A percentile compares a stretch with the other conserved stretches of the same genome.
These are phyloP conservation scores for Nyctanthes arbortristis DNA, from an alignment of 257 asterid species.

Conservation along the genomic window DNA sequence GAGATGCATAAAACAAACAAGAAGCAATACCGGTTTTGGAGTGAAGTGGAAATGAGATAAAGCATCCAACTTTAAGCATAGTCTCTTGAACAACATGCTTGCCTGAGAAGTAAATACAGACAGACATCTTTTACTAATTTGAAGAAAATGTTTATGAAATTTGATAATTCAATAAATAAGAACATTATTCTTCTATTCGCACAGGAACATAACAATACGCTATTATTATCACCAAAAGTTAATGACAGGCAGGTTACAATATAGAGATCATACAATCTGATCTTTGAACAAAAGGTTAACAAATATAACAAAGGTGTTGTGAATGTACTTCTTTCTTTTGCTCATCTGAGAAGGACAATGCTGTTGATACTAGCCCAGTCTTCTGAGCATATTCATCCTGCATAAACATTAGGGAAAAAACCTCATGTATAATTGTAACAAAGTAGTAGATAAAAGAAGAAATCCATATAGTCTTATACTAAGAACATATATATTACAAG, in stretches of 20 bases:
- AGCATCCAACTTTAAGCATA: conserved; percentile 95
- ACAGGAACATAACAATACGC: neutral
- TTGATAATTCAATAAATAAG: neutral
- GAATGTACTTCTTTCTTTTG: conserved; percentile 86
- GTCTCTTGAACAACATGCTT: conserved; percentile 66
- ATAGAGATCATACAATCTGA: neutral
- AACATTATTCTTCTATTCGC: neutral
- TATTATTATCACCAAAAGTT: neutral
- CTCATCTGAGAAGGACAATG: conserved; percentile 77
- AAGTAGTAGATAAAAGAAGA: conserved; percentile 13
- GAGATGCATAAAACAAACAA: neutral
- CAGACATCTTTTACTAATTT: conserved; percentile 4
- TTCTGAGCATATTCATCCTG: conserved; percentile 96
- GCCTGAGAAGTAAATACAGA: conserved; percentile 52
- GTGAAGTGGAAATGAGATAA: conserved; percentile 96
- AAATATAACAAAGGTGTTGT: conserved; percentile 13
- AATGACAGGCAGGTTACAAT: neutral
- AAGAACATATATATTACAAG: neutral
- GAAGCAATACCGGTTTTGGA: conserved; percentile 83
- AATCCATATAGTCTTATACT: neutral
- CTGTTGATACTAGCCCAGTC: conserved; percentile 80
- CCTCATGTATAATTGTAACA: conserved; percentile 6
- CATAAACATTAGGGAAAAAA: conserved; percentile 20
- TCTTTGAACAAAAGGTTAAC: conserved; percentile 10
- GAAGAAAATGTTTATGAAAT: neutral